A percentile compares a stretch with the other conserved stretches of the same genome.
phyloP scores from a whole-genome alignment of 2,329 filamentous ascomycete species.

The Zymoseptoria crescenta region DNA sequence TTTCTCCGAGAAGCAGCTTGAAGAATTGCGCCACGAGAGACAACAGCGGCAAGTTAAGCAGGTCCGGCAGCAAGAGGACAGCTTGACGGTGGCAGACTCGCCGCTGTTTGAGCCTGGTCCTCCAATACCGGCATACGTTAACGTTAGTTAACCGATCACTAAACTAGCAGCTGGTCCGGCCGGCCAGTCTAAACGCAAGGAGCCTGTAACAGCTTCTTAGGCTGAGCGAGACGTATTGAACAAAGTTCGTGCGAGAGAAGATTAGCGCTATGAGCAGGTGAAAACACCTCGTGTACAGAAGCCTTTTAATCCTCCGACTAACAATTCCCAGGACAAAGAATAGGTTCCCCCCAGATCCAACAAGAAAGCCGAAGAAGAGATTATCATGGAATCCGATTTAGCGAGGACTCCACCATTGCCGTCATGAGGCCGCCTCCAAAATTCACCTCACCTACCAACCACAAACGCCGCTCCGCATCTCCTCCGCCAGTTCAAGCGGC shows the following conservation, averaged over 20 bases:
- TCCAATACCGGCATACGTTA: not conserved
- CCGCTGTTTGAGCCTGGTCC: not conserved
- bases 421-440: not conserved
- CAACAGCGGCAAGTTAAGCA: not conserved
- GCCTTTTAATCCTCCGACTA: not conserved
- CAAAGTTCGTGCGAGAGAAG: not conserved
- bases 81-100: not conserved
- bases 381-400: not conserved
- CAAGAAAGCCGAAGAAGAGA: not conserved
- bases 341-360: not conserved
- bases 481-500: too few relatives aligned
- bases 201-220: too few relatives aligned
- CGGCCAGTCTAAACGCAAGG: not conserved
- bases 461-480: not conserved
- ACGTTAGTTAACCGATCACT: not conserved
- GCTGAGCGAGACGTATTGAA: too few relatives aligned
- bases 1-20: not conserved
- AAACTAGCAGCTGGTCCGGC: not conserved
- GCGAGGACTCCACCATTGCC: not conserved
- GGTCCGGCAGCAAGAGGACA: not conserved
- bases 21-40: not conserved
- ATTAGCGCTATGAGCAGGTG: not conserved
- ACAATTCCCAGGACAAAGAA: not conserved
- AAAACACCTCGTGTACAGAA: not conserved
- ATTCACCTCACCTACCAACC: not conserved